Base-by-base conservation (phyloP, 176 grass and related monocot species). In the Hyparrhenia diplandra region DNA sequence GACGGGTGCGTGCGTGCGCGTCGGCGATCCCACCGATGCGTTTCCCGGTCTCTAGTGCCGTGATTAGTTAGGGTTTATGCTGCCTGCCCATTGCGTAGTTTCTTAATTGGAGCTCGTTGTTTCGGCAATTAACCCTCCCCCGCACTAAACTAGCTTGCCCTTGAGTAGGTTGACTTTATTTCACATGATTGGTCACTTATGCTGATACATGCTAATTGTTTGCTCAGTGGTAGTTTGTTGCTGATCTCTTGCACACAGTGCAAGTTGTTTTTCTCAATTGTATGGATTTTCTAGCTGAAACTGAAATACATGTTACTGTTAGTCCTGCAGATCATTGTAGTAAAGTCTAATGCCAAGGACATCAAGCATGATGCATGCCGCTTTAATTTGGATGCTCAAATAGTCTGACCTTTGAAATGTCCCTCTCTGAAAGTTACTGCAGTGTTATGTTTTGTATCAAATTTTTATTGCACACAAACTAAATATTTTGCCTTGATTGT, bases 31-130 rank as follows among this genome's bases (percentile, higher is more conserved):
- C 28, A 7, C 34, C 20, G 32, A 21, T 29, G 55, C 31, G 62
- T 28, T 27, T 27, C 27, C 31, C 29, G 55, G 66, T 25, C 16
- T 17, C 1, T 39, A 30, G 78, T 77, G 46, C 83, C 36, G 71
- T 71, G 83, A n/a, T n/a, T n/a, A n/a, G 23, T 75, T 85, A 77
- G 83, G 83, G 67, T 77, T 85, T 71, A 65, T 65, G n/a, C 69
- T 71, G 71, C 17, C 23, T 43, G 42, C 18, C 71, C 23, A 29
- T 76, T 42, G 42, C 24, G 1, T 42, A 13, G 12, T 29, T 64
- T 79, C 67, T 9, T 10, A 29, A 34, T 42, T 9, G 67, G 32
- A 54, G 18, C 18, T 3, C 8, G 32, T 32, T 17, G 29, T 51
- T 29, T 34, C 5, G 16, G 31, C 4, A 66, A 73, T 85, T 64